Evolutionary conservation across 345 rosid genomes (phyloP), one percentile per base, ranked within the genome.

Genomic region (Linum lewisii): DNA sequence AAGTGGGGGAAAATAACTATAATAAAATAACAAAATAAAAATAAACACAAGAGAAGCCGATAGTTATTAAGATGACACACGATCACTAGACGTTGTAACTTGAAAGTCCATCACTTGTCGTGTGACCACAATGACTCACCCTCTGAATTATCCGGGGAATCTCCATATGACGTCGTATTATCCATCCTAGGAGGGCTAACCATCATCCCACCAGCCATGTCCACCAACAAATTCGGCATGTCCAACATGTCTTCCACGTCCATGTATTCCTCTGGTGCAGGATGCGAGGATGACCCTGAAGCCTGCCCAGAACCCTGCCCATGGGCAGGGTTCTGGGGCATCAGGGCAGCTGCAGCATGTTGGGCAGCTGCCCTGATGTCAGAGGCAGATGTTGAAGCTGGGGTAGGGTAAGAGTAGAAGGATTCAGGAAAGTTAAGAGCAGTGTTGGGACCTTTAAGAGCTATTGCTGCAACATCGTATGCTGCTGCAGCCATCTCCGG

Each of bases 401-500:
- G 64, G 51, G 71, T 2, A 1, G 79, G 83, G 25, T 82, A 86
- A 20, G 83, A 82, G 21, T 49, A 57, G 37, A 72, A 63, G 57
- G 75, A 73, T 37, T 74, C 77, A 0, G 90, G 87, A 62, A 86
- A 84, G 51, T 84, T 86, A 21, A 86, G 67, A 19, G 68, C 70
- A 7, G 86, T 58, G 34, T 80, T 79, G 7, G 82, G 67, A 6
- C 90, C 95, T 62, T 86, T 86, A 15, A 86, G 75, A n/a, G 90
- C 79, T 4, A 86, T 57, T 5, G 90, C 88, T 15, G 95, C 90
- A 66, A 76, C 90, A 60, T 86, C 95, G 47, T 86, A 84, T 1
- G 95, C 95, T 0, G 90, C 76, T 0, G 90, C 95, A 2, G 90
- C 95, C 95, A 87, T 87, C 66, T 84, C 90, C 20, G 88, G 81